Base-by-base conservation (phyloP, 345 rosid species). In the Mallotus nudiflorus region DNA sequence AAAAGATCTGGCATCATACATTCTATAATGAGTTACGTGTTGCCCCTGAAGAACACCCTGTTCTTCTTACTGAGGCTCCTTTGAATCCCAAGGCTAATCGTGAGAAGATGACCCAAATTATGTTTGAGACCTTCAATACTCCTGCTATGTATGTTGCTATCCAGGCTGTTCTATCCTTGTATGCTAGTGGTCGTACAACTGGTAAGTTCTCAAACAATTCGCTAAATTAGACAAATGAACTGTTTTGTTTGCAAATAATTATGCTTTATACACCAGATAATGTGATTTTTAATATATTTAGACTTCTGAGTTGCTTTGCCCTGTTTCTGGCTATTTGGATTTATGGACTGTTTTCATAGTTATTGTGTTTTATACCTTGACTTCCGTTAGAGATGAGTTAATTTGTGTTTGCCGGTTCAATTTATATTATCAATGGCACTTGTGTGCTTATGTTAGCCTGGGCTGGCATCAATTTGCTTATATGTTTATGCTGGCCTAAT, bases 171-270 rank as follows among this genome's bases (percentile, higher is more conserved):
- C 88, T 93, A 52, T 92, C 97, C 44, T 84, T 89, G 73, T 92
- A 92, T 76, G 97, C 97, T 29, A 93, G 98, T 81, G 97, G 98
- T 63, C 98, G 98, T 75, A 93, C 98, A 27, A 93, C 98, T 2
- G 96, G 97, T 91, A 74, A 81, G 92, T 68, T 9, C 8, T 58
- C 12, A 31, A 62, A 31, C 19, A 10, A 57, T 27, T 45, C 31
- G 12, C 13, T 28, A 9, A 9, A 27, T 39, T 40, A 39, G 71
- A 18, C 55, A 54, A 19, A 25, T 44, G 10, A 1, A 15, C n/a
- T 14, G n/a, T 13, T 61, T 28, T 19, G 20, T 61, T 25, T 40
- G 48, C 28, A 39, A 40, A 61, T 25, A 27, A 55, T 55, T 4
- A 55, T 55, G 37, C 13, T 27, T 27, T 12, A 55, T 15, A 35